Conservation (phyloP, 1,139 yeast species). For the Candida sanyaensis region DNA sequence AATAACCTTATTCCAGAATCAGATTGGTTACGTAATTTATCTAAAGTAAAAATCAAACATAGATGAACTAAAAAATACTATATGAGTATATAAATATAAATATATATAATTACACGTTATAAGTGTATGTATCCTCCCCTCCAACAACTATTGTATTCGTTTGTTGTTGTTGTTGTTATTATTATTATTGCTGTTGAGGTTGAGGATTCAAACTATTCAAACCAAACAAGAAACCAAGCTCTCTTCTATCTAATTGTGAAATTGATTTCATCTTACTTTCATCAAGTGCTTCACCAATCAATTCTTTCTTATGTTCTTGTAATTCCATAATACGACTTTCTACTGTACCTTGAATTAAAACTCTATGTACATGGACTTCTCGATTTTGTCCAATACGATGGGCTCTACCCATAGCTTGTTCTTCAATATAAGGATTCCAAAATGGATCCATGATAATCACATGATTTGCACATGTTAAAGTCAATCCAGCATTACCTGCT, state of each 20-base stretch:
- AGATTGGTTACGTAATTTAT: slow-evolving; percentile 38
- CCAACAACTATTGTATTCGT: too few species aligned
- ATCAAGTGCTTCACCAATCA: slow-evolving; percentile 77
- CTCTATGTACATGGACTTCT: slow-evolving; percentile 72
- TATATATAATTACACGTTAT: background rate
- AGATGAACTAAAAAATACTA: slow-evolving; percentile 19
- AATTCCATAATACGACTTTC: slow-evolving; percentile 83
- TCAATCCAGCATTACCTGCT: slow-evolving; percentile 93
- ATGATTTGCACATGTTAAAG: slow-evolving; percentile 90
- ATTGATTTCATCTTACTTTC: slow-evolving; percentile 69
- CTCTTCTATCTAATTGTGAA: slow-evolving; percentile 65
- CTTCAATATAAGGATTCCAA: slow-evolving; percentile 97
- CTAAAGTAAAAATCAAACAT: slow-evolving; percentile 36
- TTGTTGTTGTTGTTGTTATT: too few species aligned
- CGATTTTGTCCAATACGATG: slow-evolving; percentile 88
- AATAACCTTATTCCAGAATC: slow-evolving; percentile 27
- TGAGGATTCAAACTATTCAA: slow-evolving; percentile 35
- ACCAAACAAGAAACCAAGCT: slow-evolving; percentile 80
- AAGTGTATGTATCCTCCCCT: too few species aligned
- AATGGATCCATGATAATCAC: slow-evolving; percentile 90
- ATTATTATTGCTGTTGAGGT: too few species aligned
- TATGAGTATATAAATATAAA: background rate
- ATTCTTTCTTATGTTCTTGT: slow-evolving; percentile 70
- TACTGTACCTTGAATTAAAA: slow-evolving; percentile 67
- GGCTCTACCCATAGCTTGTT: slow-evolving; percentile 94